These are phyloP conservation scores for Endocladia muricata DNA, from an alignment of 31 red algal species.

Conservation along the genomic window DNA sequence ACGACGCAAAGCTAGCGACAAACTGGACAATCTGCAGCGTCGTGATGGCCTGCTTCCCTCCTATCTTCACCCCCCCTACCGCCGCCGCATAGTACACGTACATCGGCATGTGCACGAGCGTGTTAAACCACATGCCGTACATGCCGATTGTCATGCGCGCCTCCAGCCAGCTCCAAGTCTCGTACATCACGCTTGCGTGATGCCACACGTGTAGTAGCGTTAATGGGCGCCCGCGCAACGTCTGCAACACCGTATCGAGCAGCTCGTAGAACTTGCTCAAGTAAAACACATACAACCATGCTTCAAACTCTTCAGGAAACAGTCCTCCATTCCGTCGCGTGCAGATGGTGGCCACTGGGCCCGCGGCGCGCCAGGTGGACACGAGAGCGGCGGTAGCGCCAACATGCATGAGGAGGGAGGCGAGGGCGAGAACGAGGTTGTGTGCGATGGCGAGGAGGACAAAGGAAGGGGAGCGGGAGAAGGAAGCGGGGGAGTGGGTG, in stretches of 20 bases:
- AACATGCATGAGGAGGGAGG: constrained; percentile 33
- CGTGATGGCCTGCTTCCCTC: constrained; percentile 69
- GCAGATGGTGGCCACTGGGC: constrained; percentile 17
- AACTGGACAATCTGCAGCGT: constrained; percentile 89
- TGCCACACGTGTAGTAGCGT: constrained; percentile 90
- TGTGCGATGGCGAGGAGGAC: constrained; percentile 16
- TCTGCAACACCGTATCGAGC: constrained; percentile 77
- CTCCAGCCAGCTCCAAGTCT: constrained; percentile 75
- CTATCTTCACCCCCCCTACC: constrained; percentile 41
- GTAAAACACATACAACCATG: constrained; percentile 84
- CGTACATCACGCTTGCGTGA: constrained; percentile 71
- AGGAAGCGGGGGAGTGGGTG: background rate
- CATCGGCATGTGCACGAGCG: constrained; percentile 87
- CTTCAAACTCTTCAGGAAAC: constrained; percentile 5
- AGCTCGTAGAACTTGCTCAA: constrained; percentile 89
- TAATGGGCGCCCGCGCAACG: constrained; percentile 63
- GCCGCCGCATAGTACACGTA: constrained; percentile 82
- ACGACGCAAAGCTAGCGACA: constrained; percentile 62
- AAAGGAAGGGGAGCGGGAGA: constrained; percentile 7
- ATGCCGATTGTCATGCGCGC: constrained; percentile 57
- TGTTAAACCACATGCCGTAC: constrained; percentile 89
- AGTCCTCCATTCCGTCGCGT: background rate
- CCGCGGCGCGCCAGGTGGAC: background rate
- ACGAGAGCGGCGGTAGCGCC: constrained; percentile 1
- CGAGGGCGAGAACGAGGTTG: constrained; percentile 18